Base-by-base conservation (phyloP, 1,284 basidiomycete species). In the Singerocomus rubriflavus region DNA sequence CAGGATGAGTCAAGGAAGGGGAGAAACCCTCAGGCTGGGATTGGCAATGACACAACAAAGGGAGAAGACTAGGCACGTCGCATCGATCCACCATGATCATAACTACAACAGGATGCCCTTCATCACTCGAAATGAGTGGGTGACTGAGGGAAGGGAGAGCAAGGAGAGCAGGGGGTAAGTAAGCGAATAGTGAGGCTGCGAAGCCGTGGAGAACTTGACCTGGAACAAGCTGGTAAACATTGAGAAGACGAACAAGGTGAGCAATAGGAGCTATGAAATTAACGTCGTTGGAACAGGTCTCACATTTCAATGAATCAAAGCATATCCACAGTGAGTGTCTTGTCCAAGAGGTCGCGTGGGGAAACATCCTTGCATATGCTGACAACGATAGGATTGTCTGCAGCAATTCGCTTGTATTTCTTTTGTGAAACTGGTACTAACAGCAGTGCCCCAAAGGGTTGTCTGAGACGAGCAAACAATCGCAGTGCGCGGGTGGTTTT, bases 371-470 rank as follows among this genome's bases (percentile, higher is more conserved):
- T 49, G 29, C 47, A 47, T 42, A 58, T 45, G 16, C 44, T 35
- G 5, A 57, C 57, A 21, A 53, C 17, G 46, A 59, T 59, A 33
- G 40, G 54, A 30, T 57, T 40, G 42, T 58, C 21, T 57, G 49
- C 57, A 17, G 57, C 57, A 25, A 59, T 50, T 21, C 59, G 53
- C n/a, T 37, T 59, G 33, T 59, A 59, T 33, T 57, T 50, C 13
- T 38, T 36, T 5, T 44, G 13, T 6, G 53, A 52, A 17, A 32
- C 49, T 3, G 50, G 59, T 1, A 47, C 55, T 2, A 59, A 51
- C 4, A 59, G 21, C 13, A 59, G 34, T 4, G 60, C 60, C 4
- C 57, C 60, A 39, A 62, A 59, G 25, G 58, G 58, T 12, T 60
- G 58, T 38, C 38, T 43, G 16, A 58, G 53, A 21, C 56, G 56